phyloP scores from a whole-genome alignment of 1,139 yeast genomes.

The Yamadazyma membranifaciens region DNA sequence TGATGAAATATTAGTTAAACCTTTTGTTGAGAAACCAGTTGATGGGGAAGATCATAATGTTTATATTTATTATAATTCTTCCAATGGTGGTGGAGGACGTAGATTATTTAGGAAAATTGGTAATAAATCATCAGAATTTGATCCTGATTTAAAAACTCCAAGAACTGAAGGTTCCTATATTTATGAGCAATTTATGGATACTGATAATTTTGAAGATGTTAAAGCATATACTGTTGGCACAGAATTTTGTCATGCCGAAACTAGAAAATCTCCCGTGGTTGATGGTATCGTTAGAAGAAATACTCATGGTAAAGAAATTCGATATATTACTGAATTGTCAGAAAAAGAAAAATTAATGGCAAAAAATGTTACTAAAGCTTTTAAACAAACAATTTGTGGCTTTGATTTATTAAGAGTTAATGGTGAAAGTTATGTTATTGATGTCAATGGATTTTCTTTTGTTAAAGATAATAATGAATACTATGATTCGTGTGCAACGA shows the following conservation, averaged over 20 bases:
- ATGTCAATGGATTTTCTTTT: constrained; percentile 96
- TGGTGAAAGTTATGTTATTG: constrained; percentile 90
- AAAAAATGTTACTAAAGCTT: constrained; percentile 63
- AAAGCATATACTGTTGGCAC: constrained; percentile 97
- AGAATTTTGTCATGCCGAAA: constrained; percentile 92
- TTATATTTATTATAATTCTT: constrained; percentile 82
- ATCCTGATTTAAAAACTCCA: constrained; percentile 70
- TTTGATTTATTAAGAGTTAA: constrained; percentile 89
- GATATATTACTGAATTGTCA: constrained; percentile 80
- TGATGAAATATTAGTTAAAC: constrained; percentile 72
- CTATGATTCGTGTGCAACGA: constrained; percentile 80
- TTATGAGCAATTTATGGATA: constrained; percentile 95
- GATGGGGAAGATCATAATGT: constrained; percentile 99
- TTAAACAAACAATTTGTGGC: constrained; percentile 97
- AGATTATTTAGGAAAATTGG: constrained; percentile 93
- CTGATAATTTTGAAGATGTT: constrained; percentile 97
- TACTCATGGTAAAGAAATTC: constrained; percentile 94
- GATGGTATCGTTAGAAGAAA: constrained; percentile 97
- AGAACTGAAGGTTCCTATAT: constrained; percentile 90
- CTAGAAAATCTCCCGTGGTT: constrained; percentile 97
- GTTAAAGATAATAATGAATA: constrained; percentile 89
- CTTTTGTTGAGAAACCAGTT: constrained; percentile 97
- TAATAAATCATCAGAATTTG: constrained; percentile 95
- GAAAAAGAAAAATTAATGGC: constrained; percentile 82
- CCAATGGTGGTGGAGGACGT: constrained; percentile 97